Evolutionary conservation across 1,284 basidiomycete genomes (phyloP).

Genomic region (Ustilago esculenta): DNA sequence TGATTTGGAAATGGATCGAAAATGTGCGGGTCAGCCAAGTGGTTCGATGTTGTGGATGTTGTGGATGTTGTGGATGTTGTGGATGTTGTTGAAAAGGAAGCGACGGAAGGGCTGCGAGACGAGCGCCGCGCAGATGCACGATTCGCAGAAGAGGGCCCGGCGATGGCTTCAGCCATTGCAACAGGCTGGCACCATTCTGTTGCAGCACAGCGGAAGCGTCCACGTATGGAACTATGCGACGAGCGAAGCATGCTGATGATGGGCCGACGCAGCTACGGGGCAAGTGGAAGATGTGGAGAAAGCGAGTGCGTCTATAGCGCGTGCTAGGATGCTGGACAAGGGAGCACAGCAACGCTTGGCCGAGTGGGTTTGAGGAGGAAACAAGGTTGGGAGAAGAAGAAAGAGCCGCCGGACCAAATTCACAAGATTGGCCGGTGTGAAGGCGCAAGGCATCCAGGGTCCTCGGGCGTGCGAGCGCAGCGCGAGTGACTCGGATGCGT

Average conservation of each 20-base stretch:
- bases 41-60: constrained; percentile 5
- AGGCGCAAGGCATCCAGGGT: not conserved
- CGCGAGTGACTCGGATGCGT: not conserved
- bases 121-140: constrained; percentile 3
- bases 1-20: constrained; percentile 38
- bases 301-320: no score
- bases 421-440: not conserved
- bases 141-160: constrained; percentile 5
- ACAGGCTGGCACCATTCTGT: constrained; percentile 6
- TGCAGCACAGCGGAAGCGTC: constrained; percentile 14
- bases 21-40: constrained; percentile 42
- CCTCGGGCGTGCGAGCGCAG: no score
- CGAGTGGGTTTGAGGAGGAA: no score
- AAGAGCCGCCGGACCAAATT: no score
- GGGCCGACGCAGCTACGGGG: not conserved
- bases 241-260: constrained; percentile 23
- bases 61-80: constrained; percentile 15
- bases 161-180: constrained; percentile 1
- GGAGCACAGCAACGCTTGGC: no score
- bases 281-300: not conserved
- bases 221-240: constrained; percentile 6
- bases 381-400: no score
- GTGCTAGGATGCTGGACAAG: no score
- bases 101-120: constrained; percentile 1
- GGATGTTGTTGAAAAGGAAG: constrained; percentile 22